phyloP scores from a whole-genome alignment of 192 early-diverging fungal genomes.

The Rhizophagus prolifer region DNA sequence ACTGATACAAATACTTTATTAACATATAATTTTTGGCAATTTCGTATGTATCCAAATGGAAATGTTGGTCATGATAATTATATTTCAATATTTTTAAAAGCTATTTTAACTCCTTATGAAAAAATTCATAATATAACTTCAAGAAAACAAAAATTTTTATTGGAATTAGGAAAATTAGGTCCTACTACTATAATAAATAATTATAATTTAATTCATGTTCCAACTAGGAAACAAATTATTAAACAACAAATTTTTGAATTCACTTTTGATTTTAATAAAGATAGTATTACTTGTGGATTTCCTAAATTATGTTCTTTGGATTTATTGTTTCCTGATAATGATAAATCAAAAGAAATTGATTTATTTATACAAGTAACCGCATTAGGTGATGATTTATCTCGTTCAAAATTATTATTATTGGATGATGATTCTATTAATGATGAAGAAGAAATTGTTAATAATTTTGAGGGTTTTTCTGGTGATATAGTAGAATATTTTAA shows the following conservation, averaged over 20 bases:
- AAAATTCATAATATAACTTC: constrained; percentile 4
- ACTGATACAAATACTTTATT: not conserved
- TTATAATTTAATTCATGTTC: not conserved
- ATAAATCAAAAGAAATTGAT: not conserved
- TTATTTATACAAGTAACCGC: not conserved
- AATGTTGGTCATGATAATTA: not conserved
- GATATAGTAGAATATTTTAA: constrained; percentile 1
- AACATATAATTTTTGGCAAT: constrained; percentile 3
- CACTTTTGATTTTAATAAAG: not conserved
- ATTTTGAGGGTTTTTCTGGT: not conserved
- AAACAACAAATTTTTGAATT: not conserved
- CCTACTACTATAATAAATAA: not conserved
- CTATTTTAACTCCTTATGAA: not conserved
- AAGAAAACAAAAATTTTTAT: constrained; percentile 3
- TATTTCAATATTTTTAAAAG: not conserved
- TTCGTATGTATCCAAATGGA: constrained; percentile 14
- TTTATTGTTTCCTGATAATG: not conserved
- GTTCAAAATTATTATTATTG: not conserved
- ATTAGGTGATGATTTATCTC: not conserved
- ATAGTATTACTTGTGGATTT: not conserved
- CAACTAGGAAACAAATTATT: not conserved
- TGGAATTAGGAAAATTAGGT: not conserved
- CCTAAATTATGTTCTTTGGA: constrained; percentile 2
- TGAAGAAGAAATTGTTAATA: not conserved
- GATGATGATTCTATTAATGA: not conserved